These are phyloP conservation scores for Leishmania aethiopica DNA, from an alignment of 208 protist genomes.

Conservation along the genomic window DNA sequence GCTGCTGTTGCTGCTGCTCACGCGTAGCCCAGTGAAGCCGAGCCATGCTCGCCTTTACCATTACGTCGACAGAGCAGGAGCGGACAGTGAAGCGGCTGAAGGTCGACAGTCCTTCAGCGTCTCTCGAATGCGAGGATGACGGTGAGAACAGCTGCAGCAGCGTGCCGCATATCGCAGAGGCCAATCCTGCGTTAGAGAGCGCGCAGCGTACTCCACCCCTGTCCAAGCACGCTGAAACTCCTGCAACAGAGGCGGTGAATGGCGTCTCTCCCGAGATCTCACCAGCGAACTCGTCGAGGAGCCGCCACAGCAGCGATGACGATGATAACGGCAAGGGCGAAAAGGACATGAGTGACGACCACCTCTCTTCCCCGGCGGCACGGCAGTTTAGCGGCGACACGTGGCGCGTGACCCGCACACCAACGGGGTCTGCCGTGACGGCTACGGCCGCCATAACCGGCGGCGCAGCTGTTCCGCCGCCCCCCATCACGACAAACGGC, in stretches of 20 bases:
- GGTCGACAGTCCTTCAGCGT: conserved; percentile 27
- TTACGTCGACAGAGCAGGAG: conserved; percentile 7
- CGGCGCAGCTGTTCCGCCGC: not conserved
- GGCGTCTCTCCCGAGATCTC: conserved; percentile 1
- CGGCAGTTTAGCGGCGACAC: not conserved
- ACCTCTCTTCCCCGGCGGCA: not conserved
- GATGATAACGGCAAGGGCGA: not conserved
- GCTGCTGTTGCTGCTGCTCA: not conserved
- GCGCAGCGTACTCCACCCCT: not conserved
- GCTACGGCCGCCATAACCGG: not conserved
- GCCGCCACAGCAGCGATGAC: not conserved
- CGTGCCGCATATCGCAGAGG: not conserved
- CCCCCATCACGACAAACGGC: conserved; percentile 23
- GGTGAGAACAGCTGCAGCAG: not conserved
- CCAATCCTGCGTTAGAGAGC: not conserved
- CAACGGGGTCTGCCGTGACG: not conserved
- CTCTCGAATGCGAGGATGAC: conserved; percentile 1
- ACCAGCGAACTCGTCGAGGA: not conserved
- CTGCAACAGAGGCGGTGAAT: conserved; percentile 1
- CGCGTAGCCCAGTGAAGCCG: not conserved
- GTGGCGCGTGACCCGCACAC: not conserved
- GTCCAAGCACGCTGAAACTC: not conserved
- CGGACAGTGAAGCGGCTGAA: conserved; percentile 26
- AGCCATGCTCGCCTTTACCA: conserved; percentile 13
- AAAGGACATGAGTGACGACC: not conserved